phyloP scores from a whole-genome alignment of 148 eudicot species.

The Talinum fruticosum region DNA sequence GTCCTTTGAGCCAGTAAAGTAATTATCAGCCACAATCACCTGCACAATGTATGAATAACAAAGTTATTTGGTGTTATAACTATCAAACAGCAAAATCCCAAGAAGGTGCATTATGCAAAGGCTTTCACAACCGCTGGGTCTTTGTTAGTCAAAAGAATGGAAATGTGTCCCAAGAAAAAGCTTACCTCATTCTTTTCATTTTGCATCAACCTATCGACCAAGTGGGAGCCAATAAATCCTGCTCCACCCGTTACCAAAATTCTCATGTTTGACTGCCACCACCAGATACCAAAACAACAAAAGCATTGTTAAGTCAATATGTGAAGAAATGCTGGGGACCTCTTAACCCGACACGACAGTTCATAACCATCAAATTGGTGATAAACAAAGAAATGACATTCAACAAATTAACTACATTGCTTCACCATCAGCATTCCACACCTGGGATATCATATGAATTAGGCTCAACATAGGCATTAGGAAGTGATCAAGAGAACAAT shows the following conservation, averaged over 20 bases:
- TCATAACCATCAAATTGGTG: conserved; percentile 2
- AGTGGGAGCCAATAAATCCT: conserved; percentile 95
- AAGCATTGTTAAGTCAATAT: conserved; percentile 13
- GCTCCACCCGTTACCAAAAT: conserved; percentile 94
- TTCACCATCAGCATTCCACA: conserved; percentile 26
- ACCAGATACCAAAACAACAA: conserved; percentile 10
- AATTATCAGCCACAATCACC: conserved; percentile 92
- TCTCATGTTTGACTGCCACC: conserved; percentile 82
- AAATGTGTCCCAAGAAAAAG: neutral
- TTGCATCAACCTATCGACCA: conserved; percentile 85
- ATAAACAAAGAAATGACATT: neutral
- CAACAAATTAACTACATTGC: conserved; percentile 10
- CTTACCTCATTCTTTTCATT: conserved; percentile 90
- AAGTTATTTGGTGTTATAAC: neutral
- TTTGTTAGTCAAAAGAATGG: neutral
- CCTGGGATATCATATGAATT: neutral
- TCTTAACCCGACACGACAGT: neutral
- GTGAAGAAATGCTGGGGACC: neutral
- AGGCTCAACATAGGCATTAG: neutral
- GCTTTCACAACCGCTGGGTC: neutral
- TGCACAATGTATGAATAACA: conserved; percentile 19
- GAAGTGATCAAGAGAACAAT: neutral
- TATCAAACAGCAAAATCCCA: neutral
- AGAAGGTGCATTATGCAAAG: too few species aligned
- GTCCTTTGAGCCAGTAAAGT: conserved; percentile 90